These are phyloP conservation scores for Chaetomium sp. DNA, from an alignment of 2,329 filamentous ascomycete genomes.

Conservation along the genomic window DNA sequence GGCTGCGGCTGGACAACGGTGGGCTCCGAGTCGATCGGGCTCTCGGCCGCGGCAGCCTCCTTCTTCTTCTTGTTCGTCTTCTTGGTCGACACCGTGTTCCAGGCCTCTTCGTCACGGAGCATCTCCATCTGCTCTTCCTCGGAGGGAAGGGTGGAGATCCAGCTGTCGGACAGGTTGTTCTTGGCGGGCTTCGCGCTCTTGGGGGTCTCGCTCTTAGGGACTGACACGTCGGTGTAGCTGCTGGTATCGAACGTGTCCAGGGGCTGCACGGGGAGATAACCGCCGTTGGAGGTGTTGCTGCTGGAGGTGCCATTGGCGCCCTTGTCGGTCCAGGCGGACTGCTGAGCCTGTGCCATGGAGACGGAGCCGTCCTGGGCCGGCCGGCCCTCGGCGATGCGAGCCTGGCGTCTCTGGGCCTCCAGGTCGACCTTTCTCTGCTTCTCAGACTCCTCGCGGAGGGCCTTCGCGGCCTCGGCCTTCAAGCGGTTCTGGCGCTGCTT, in stretches of 20 bases:
- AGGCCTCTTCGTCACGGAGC: slow-evolving; percentile 56
- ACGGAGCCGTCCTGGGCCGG: slow-evolving; percentile 77
- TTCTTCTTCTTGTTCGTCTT: slow-evolving; percentile 47
- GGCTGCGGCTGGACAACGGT: slow-evolving; percentile 29
- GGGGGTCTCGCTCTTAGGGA: slow-evolving; percentile 25
- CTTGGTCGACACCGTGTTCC: slow-evolving; percentile 61
- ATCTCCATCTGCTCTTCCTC: slow-evolving; percentile 65
- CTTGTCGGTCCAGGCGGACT: slow-evolving; percentile 48
- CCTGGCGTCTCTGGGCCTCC: slow-evolving; percentile 81
- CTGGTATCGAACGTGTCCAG: slow-evolving; percentile 60
- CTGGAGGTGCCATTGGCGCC: slow-evolving; percentile 44
- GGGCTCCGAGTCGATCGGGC: slow-evolving; percentile 34
- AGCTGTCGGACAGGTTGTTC: slow-evolving; percentile 44
- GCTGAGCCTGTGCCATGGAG: slow-evolving; percentile 49
- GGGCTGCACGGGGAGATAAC: slow-evolving; percentile 48
- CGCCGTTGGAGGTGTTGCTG: slow-evolving; percentile 41
- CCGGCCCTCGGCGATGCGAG: slow-evolving; percentile 79
- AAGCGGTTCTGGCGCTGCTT: slow-evolving; percentile 92
- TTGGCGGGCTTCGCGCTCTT: slow-evolving; percentile 26
- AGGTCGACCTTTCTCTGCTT: slow-evolving; percentile 72
- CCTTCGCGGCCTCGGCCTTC: slow-evolving; percentile 82
- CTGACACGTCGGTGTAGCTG: slow-evolving; percentile 40
- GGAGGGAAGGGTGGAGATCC: slow-evolving; percentile 57
- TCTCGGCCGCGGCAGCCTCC: slow-evolving; percentile 42
- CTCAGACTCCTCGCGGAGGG: slow-evolving; percentile 74